Conservation (phyloP, 345 rosid species). For the Brassica carinata region DNA sequence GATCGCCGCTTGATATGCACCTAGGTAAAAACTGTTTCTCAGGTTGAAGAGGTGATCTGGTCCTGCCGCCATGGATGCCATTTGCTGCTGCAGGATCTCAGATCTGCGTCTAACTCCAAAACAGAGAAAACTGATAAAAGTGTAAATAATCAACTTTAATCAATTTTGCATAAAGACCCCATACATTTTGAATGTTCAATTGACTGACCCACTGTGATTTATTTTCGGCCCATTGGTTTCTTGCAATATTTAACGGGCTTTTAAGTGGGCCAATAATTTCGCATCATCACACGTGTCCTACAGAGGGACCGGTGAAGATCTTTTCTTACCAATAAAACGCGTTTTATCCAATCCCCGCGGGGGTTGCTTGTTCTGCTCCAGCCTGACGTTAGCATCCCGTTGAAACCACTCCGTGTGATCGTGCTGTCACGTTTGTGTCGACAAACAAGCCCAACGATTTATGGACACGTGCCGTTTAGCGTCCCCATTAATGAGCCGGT, state of each 20-base stretch:
- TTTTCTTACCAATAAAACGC: conserved; percentile 39
- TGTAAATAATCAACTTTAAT: conserved; percentile 6
- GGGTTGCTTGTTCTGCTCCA: conserved; percentile 7
- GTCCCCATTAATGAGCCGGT: conserved; percentile 24
- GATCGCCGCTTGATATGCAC: conserved; percentile 91
- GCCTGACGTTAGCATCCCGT: conserved; percentile 37
- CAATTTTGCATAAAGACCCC: conserved; percentile 3
- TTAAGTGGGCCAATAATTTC: background rate
- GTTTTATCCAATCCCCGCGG: conserved; percentile 37
- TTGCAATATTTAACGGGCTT: conserved; percentile 16
- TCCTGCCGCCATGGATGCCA: conserved; percentile 58
- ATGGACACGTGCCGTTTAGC: conserved; percentile 17
- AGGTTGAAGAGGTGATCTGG: conserved; percentile 85
- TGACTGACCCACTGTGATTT: background rate
- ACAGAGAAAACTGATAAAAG: conserved; percentile 17
- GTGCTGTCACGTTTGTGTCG: conserved; percentile 40
- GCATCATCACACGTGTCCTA: conserved; percentile 16
- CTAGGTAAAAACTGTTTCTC: conserved; percentile 74
- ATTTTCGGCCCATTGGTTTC: background rate
- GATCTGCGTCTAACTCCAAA: background rate
- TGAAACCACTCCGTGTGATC: conserved; percentile 36
- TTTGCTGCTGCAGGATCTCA: conserved; percentile 22
- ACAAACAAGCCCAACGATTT: conserved; percentile 3
- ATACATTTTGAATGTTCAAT: background rate
- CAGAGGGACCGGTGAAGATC: conserved; percentile 15